Evolutionary conservation across 805 yeast species (phyloP), one percentile per base, ranked within the genome.

Genomic region (Kazachstania martiniae): DNA sequence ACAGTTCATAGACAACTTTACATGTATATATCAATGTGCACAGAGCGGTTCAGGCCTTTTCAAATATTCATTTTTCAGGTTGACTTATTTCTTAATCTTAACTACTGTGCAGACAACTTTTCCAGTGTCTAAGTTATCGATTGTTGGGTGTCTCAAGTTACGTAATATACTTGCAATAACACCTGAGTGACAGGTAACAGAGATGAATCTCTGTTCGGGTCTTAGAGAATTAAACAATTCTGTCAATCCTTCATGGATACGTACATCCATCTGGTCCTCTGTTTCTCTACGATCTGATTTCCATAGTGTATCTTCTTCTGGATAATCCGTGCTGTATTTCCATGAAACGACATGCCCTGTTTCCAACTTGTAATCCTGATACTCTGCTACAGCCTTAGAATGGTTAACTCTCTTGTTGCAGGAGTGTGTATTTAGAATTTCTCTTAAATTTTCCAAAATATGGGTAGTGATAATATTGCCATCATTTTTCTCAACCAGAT

Each of bases 21-120:
- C n/a, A n/a, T n/a, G n/a, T n/a, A n/a, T n/a, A n/a, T n/a, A n/a
- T n/a, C n/a, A n/a, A n/a, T n/a, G n/a, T n/a, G n/a, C n/a, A n/a
- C n/a, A n/a, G n/a, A n/a, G n/a, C n/a, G n/a, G n/a, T n/a, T n/a
- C n/a, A n/a, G n/a, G n/a, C n/a, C n/a, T n/a, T n/a, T n/a, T n/a
- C n/a, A n/a, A n/a, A n/a, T n/a, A n/a, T n/a, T n/a, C n/a, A n/a
- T n/a, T n/a, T n/a, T n/a, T n/a, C n/a, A n/a, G n/a, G n/a, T n/a
- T n/a, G n/a, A n/a, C n/a, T n/a, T n/a, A n/a, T n/a, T n/a, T n/a
- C n/a, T n/a, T 25, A 6, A 47, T 25, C 28, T 68, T 70, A 15
- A 75, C 65, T 3, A 74, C 70, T 19, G 71, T 59, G 3, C 77
- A 75, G 10, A 76, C 70, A 63, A 74, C 66, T n/a, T 78, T 77